Percentiles rank a stretch among this genome's conserved stretches.
Conservation (phyloP, 202 grass and related monocot species). For the Setaria italica region DNA sequence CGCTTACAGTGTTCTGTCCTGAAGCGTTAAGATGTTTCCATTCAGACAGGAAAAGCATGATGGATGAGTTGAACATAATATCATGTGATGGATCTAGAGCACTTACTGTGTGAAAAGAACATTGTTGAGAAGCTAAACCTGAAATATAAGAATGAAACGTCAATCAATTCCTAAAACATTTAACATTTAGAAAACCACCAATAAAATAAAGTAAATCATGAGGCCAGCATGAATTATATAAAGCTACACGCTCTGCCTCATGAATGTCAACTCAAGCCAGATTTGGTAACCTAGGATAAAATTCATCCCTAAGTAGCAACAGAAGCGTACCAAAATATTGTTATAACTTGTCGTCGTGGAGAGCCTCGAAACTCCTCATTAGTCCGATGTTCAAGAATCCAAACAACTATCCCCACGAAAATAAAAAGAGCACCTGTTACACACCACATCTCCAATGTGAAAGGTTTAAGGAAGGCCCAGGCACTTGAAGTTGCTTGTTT, state of each 20-base stretch:
- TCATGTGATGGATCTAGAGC: constrained; percentile 20
- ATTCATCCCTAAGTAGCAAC: constrained; percentile 21
- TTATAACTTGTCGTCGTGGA: constrained; percentile 67
- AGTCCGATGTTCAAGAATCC: constrained; percentile 88
- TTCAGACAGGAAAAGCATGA: constrained; percentile 16
- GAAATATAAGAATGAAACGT: constrained; percentile 46
- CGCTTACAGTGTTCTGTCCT: constrained; percentile 78
- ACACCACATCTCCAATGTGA: constrained; percentile 90
- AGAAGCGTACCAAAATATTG: constrained; percentile 83
- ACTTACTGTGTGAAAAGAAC: constrained; percentile 95
- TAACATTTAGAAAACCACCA: constrained; percentile 26
- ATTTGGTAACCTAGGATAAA: neutral
- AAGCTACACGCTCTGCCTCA: constrained; percentile 1
- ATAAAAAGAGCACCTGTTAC: constrained; percentile 76
- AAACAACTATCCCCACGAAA: constrained; percentile 80
- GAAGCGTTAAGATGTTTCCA: constrained; percentile 49
- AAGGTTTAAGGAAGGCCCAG: constrained; percentile 94
- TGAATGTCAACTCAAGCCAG: constrained; percentile 8
- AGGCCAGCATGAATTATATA: constrained; percentile 7
- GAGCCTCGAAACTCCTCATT: constrained; percentile 84
- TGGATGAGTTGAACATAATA: constrained; percentile 25
- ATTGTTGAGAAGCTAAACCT: constrained; percentile 98
- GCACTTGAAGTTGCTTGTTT: constrained; percentile 69
- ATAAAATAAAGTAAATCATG: constrained; percentile 32
- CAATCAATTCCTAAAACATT: constrained; percentile 28